phyloP scores from a whole-genome alignment of 2,329 filamentous ascomycete genomes.

The Raffaelea deltoideospora region DNA sequence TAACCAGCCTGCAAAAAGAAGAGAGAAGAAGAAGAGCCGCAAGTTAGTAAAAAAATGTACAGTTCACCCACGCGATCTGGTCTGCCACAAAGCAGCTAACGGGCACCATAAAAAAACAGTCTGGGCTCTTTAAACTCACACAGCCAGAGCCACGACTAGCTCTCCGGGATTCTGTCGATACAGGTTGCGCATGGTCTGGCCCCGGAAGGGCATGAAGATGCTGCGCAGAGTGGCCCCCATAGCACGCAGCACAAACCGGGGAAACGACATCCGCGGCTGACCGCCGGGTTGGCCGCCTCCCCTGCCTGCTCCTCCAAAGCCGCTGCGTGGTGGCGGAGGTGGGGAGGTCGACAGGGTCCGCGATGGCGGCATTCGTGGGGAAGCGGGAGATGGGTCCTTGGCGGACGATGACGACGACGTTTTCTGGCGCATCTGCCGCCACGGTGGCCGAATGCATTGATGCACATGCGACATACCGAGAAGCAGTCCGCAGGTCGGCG shows the following conservation, averaged over 20 bases:
- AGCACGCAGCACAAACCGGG: constrained; percentile 17
- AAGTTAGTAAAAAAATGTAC: too few relatives aligned
- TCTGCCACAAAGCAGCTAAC: too few relatives aligned
- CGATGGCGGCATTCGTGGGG: too few relatives aligned
- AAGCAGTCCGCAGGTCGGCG: too few relatives aligned
- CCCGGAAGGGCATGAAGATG: constrained; percentile 21
- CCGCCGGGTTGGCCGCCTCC: too few relatives aligned
- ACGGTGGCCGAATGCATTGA: constrained; percentile 1
- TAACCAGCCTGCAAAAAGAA: constrained; percentile 18
- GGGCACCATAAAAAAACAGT: too few relatives aligned
- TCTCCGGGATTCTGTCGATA: constrained; percentile 28
- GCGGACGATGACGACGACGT: too few relatives aligned
- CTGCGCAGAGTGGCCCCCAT: constrained; percentile 17
- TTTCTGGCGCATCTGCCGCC: constrained; percentile 12
- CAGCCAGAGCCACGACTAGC: constrained; percentile 23
- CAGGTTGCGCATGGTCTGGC: constrained; percentile 20
- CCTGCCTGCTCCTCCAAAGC: too few relatives aligned
- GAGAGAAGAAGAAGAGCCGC: not conserved
- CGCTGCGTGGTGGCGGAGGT: constrained; percentile 3
- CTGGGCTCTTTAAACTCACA: constrained; percentile 23
- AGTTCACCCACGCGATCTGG: too few relatives aligned
- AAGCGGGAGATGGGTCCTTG: too few relatives aligned
- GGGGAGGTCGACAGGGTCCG: too few relatives aligned
- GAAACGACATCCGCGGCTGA: constrained; percentile 7
- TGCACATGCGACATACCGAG: too few relatives aligned